Conservation (phyloP, 495 filamentous ascomycete genomes). For the Haplographium delicatum region DNA sequence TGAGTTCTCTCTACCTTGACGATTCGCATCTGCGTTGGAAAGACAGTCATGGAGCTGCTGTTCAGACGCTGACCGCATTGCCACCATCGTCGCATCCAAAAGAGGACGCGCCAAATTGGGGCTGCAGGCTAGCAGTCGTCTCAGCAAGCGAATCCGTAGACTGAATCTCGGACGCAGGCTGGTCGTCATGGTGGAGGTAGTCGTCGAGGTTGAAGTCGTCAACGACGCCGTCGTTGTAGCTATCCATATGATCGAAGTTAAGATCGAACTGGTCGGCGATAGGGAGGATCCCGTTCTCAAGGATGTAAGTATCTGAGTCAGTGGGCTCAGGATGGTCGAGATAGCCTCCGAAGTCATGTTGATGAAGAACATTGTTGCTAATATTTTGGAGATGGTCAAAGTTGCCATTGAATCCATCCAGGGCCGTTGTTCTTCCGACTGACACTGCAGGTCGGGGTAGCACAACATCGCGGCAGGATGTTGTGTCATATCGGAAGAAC, state of each 20-base stretch:
- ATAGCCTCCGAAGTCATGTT: constrained; percentile 63
- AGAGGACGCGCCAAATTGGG: constrained; percentile 86
- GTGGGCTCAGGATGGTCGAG: constrained; percentile 64
- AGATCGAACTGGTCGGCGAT: constrained; percentile 56
- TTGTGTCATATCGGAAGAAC: constrained; percentile 93
- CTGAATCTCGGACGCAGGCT: constrained; percentile 25
- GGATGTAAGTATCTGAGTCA: constrained; percentile 67
- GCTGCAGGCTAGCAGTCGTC: constrained; percentile 68
- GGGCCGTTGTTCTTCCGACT: constrained; percentile 58
- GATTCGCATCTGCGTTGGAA: constrained; percentile 27
- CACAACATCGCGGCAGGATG: constrained; percentile 99
- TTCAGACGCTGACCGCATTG: constrained; percentile 66
- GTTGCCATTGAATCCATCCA: constrained; percentile 50
- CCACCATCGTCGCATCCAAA: constrained; percentile 84
- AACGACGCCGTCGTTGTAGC: constrained; percentile 63
- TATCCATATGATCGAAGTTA: constrained; percentile 81
- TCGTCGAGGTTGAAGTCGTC: constrained; percentile 48
- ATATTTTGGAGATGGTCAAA: constrained; percentile 42
- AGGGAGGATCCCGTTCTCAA: constrained; percentile 74
- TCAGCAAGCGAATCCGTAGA: constrained; percentile 47
- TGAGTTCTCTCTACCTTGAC: constrained; percentile 36
- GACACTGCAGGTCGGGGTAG: constrained; percentile 99
- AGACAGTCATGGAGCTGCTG: constrained; percentile 27
- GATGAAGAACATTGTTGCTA: constrained; percentile 53
- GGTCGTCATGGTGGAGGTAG: constrained; percentile 42